Evolutionary conservation across 257 asterid species (phyloP).

Genomic region (Solanum tarijense): DNA sequence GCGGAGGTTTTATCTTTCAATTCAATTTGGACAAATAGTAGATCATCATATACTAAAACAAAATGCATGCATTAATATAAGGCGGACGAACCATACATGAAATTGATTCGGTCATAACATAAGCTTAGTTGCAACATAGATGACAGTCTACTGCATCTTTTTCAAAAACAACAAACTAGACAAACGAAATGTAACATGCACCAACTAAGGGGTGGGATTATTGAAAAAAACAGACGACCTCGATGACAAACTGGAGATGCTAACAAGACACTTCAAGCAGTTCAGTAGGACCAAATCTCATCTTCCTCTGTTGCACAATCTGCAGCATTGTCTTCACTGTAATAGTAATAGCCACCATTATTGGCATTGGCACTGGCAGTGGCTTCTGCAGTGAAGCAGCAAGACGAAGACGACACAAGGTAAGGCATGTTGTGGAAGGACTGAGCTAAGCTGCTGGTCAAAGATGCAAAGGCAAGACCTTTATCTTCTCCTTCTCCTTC

Average conservation of each 20-base stretch:
- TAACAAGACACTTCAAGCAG: conserved; percentile 36
- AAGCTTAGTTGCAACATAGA: background rate
- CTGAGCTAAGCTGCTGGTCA: conserved; percentile 44
- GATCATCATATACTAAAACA: background rate
- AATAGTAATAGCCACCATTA: conserved; percentile 22
- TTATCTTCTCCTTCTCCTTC: conserved; percentile 1
- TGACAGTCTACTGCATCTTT: background rate
- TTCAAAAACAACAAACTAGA: background rate
- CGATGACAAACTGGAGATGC: background rate
- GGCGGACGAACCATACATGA: background rate
- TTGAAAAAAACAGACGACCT: conserved; percentile 7
- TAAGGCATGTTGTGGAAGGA: conserved; percentile 91
- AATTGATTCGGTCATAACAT: background rate
- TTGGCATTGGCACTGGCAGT: conserved; percentile 4
- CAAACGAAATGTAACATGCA: background rate
- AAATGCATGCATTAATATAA: background rate
- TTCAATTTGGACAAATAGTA: background rate
- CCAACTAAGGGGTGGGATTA: background rate
- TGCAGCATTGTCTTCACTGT: conserved; percentile 40
- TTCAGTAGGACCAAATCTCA: conserved; percentile 71
- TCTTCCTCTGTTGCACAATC: conserved; percentile 66
- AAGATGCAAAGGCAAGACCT: conserved; percentile 3
- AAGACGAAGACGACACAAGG: conserved; percentile 38
- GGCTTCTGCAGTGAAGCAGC: conserved; percentile 52
- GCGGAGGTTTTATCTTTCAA: background rate